Percentiles rank a stretch among this genome's conserved stretches.
phyloP scores from a whole-genome alignment of 495 filamentous ascomycete species.

The Xylaria palmicola region DNA sequence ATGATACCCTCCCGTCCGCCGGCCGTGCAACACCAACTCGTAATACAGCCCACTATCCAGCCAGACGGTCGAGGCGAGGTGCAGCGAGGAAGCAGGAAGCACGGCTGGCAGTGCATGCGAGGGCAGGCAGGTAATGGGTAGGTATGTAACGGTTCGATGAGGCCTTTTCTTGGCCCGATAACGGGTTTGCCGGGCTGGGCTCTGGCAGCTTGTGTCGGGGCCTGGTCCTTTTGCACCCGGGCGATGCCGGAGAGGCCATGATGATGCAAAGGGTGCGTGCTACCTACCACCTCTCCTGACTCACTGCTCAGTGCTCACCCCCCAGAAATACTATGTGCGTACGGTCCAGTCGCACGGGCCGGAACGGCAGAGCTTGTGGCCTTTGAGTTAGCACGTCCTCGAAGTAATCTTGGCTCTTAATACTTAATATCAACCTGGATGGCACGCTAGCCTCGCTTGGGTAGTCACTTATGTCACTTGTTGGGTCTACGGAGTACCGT shows the following conservation, averaged over 20 bases:
- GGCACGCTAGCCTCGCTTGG: too few relatives aligned
- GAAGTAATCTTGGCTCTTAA: too few relatives aligned
- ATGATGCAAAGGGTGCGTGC: background rate
- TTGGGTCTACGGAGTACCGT: too few relatives aligned
- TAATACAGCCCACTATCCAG: background rate
- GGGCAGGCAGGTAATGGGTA: too few relatives aligned
- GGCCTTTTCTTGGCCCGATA: background rate
- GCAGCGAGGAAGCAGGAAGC: background rate
- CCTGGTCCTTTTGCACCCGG: background rate
- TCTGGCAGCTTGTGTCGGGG: background rate
- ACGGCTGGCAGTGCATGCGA: background rate
- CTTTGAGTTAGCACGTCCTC: too few relatives aligned
- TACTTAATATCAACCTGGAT: too few relatives aligned
- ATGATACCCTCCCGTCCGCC: background rate
- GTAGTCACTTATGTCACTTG: too few relatives aligned
- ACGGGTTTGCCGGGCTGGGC: background rate
- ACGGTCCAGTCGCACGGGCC: background rate
- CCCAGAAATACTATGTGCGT: background rate
- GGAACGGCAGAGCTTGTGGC: background rate
- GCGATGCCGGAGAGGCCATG: constrained; percentile 12
- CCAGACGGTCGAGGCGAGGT: constrained; percentile 7
- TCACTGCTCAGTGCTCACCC: background rate
- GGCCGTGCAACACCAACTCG: constrained; percentile 5
- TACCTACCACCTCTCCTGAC: background rate
- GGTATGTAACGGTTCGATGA: background rate